phyloP scores from a whole-genome alignment of 108 stramenopile species.

The Nitzschia sp. region DNA sequence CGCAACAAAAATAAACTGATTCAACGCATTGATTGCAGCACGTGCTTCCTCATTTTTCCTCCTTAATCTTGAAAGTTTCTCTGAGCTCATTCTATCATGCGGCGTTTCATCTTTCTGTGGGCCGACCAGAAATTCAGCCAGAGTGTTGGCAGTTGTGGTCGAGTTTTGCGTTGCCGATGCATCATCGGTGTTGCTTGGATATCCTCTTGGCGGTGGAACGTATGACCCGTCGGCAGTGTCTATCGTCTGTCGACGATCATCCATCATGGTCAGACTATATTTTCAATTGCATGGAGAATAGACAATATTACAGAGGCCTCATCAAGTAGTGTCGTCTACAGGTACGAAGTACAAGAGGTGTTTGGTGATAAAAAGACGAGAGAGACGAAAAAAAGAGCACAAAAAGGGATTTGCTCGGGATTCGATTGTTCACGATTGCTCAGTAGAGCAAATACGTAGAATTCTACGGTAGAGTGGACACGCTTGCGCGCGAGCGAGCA shows the following conservation, averaged over 20 bases:
- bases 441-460: too few species aligned
- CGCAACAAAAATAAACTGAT: conserved; percentile 40
- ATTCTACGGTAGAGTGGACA: too few species aligned
- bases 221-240: not conserved
- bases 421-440: not conserved
- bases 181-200: not conserved
- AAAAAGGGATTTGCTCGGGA: not conserved
- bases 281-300: too few species aligned
- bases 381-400: not conserved
- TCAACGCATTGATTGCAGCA: conserved; percentile 25
- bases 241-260: not conserved
- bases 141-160: conserved; percentile 14
- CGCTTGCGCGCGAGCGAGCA: too few species aligned
- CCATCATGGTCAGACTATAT: not conserved
- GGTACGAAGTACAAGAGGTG: not conserved
- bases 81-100: not conserved
- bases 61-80: not conserved
- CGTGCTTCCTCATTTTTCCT: conserved; percentile 10
- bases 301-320: too few species aligned
- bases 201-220: not conserved
- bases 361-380: not conserved
- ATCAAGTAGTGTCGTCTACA: too few species aligned
- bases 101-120: not conserved
- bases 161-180: conserved; percentile 8
- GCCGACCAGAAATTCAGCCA: conserved; percentile 22